Evolutionary conservation across 768 basidiomycete species (phyloP), one percentile per base, ranked within the genome.

Genomic region (Nevesoporus exiguus): DNA sequence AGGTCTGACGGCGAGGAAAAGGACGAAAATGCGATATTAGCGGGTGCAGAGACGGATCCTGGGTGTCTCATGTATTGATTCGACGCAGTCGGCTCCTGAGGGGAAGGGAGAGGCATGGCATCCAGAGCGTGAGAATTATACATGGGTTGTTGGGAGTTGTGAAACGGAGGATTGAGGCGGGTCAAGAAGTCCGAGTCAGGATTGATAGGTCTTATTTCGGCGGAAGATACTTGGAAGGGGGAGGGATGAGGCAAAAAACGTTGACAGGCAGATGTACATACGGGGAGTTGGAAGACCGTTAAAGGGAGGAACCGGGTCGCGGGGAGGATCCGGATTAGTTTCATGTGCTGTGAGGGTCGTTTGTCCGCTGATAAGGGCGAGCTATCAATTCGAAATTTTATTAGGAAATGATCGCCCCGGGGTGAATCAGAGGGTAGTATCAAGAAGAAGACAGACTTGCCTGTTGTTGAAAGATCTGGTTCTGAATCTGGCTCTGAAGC

Each of bases 391-490:
- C 9, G 42, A 55, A 31, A 56, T 59, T 49, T 47, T 45, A 55
- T 54, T 54, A 33, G 40, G 33, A n/a, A 27, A 42, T 51, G 47
- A 58, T 56, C 50, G 49, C 13, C 51, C 29, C 2, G 31, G 15
- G 17, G 29, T 11, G 39, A 55, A 54, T 49, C 44, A 37, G n/a
- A 50, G 47, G 45, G 52, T 44, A 21, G 39, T 33, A 42, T 29
- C 41, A 30, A 9, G 36, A 29, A 25, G 37, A 51, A 48, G 52
- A 51, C 45, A 46, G 47, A 66, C 81, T 57, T 52, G 87, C 92
- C 84, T 93, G 92, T 66, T 93, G 91, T 64, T 93, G 91, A 55
- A 93, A 89, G 55, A 92, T 88, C 75, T 91, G 87, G 53, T 85
- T 84, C 67, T 94, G 89, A 53, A 92, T 88, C 73, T 91, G 87